Base-by-base conservation (phyloP, 352 stramenopile species). In the Pythium rhizo-oryzae region DNA sequence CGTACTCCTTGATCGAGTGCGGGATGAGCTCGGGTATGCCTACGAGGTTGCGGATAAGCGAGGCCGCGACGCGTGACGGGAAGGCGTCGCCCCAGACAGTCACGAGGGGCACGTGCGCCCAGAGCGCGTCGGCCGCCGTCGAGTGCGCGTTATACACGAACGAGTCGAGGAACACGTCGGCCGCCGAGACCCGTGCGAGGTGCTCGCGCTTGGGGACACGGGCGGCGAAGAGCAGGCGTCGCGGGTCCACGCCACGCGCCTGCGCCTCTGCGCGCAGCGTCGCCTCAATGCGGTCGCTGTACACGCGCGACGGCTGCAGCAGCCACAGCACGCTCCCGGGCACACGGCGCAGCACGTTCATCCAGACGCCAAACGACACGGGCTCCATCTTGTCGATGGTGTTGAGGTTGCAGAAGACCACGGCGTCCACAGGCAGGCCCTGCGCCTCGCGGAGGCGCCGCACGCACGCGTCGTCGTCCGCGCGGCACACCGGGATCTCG, bases 81-180 rank as follows among this genome's bases (percentile, higher is more conserved):
- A 97, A 95, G 0, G 75, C 71, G 21, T 92, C 71, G 18, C 89
- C 85, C 77, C 89, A 86, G 25, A 97, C 56, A 12, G 94, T 97
- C 24, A 99, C 74, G 41, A 99, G 79, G 1, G 96, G 96, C 9
- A 98, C 76, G 54, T 90, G 83, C 1, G 87, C 78, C 78, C 84
- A 97, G 0, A 99, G 76, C 21, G 88, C 87, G 62, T 99, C 96
- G 19, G 85, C 81, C 18, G 94, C 96, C 2, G 97, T 97, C 15
- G 96, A 98, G 70, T 99, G 97, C n/a, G 96, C 96, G 47, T 96
- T 98, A 77, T 99, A 99, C 9, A 96, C 74, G 49, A 98, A 87
- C 16, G 94, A 98, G 69, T 99, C 97, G n/a, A 99, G 71, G 57
- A 98, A 99, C 5, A 99, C 23, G 70, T 99, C 95, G 0, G 87